Conservation (phyloP, 108 stramenopile species). For the Nitzschia sp. region DNA sequence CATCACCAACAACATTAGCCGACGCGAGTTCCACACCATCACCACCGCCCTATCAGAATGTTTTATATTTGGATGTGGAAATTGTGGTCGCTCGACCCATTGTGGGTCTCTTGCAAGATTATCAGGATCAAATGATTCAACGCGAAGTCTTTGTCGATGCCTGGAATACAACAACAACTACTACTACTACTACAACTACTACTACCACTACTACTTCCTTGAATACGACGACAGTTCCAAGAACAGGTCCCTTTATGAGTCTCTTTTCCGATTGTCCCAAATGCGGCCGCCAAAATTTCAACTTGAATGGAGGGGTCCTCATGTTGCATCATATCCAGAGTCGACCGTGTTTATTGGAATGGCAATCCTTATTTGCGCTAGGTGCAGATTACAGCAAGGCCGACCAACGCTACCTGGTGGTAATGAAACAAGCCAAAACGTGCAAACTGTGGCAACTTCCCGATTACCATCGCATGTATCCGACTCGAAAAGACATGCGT, state of each 20-base stretch:
- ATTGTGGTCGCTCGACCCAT: constrained; percentile 14
- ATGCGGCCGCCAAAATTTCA: constrained; percentile 11
- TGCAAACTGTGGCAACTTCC: constrained; percentile 11
- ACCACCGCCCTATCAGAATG: constrained; percentile 5
- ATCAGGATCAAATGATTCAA: constrained; percentile 7
- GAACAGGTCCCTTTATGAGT: constrained; percentile 4
- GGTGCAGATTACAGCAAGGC: background rate
- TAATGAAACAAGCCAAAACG: background rate
- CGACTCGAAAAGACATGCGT: constrained; percentile 17
- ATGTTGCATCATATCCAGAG: constrained; percentile 5
- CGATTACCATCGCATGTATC: constrained; percentile 15
- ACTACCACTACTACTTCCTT: background rate
- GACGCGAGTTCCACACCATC: no score
- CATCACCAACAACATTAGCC: no score
- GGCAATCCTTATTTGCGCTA: constrained; percentile 13
- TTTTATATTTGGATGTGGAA: constrained; percentile 24
- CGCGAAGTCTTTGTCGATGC: background rate
- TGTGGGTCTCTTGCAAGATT: constrained; percentile 8
- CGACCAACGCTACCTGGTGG: constrained; percentile 12
- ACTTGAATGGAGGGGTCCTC: constrained; percentile 17
- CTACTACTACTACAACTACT: background rate
- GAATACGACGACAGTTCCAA: no score
- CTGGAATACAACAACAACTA: background rate
- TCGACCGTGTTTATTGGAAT: constrained; percentile 13
- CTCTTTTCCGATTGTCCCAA: constrained; percentile 25